Evolutionary conservation across 2,329 filamentous ascomycete genomes (phyloP), one percentile per base, ranked within the genome.

Genomic region (Aspergillus pseudoglaucus): DNA sequence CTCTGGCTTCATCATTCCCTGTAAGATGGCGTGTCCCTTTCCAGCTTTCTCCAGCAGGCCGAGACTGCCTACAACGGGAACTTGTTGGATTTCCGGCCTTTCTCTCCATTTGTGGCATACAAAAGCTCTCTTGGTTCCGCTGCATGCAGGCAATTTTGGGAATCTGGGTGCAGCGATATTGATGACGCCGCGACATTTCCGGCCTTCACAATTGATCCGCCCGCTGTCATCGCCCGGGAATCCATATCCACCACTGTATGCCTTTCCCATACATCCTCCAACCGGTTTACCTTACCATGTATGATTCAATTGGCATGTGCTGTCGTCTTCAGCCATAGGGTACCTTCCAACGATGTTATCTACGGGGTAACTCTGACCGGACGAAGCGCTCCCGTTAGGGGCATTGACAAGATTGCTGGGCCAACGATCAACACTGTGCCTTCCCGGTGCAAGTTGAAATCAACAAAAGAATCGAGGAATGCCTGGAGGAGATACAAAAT

Each of bases 321-420:
- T 39, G 14, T 39, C 37, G 37, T 39, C 9, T 17, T 39, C 37
- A 6, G n/a, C 37, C 37, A 39, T 17, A 9, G 17, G n/a, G 15
- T 9, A 15, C 10, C 4, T 15, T 39, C 8, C 14, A 6, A 39
- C 2, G 72, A 77, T 37, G 70, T 80, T 0, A 76, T 73, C 25
- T 81, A 81, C 50, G 79, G 78, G 1, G 76, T 79, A 47, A 69
- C 80, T 0, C 60, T 77, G 3, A 77, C 76, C 0, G 79, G 79
- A 1, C 68, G 79, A 12, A 78, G 81, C 50, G 68, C 74, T 3
- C 71, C 75, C 1, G 64, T 82, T 1, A 61, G 68, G 2, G 69
- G 71, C 1, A 73, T 80, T 9, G 67, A 74, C 2, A 65, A 73
- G 2, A 71, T 76, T 1, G 69, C 77, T 9, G 79, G 79, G 0